Evolutionary conservation across 1,139 yeast species (phyloP), one percentile per base, ranked within the genome.

Genomic region (Schwanniomyces etchellsii): DNA sequence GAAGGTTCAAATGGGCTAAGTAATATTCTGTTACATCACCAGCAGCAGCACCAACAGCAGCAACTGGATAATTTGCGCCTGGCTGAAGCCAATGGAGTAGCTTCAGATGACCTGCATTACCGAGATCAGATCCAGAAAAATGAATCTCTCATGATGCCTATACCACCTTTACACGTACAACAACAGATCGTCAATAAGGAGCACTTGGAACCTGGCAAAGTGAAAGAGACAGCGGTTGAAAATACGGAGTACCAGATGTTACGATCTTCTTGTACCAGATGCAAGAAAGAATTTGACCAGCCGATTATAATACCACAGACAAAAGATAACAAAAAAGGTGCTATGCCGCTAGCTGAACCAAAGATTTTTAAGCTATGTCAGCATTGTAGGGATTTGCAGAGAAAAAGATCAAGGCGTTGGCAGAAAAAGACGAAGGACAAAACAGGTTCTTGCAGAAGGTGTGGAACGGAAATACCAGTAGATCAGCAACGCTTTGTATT

Each of bases 381-480:
- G 27, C 83, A 76, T 45, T 78, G 85, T 44, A 64, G 84, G 25
- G 77, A 71, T 32, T 53, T 76, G 32, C 85, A 78, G 48, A 55
- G 84, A 31, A 77, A 74, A 46, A 52, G 84, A 35, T 68, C 77
- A 10, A 58, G 80, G 36, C 58, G 81, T 36, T 77, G 84, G 84
- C 83, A 77, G 44, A 59, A 62, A 47, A 70, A 70, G 40, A 77
- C 81, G 4, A 75, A 73, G 43, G 70, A 68, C 41, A 77, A 73
- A 43, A 64, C 60, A 18, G 83, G 83, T 4, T 79, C 75, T 3
- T 78, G 85, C 44, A 64, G 81, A 32, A 55, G 85, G 28, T 78
- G 85, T 57, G 84, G 81, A 7, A 52, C 63, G 10, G 62, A 56
- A 10, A 72, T 77, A 24, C 75, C 77, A 0, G 51, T 55, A 2